Conservation (phyloP, 306 rosid species). For the Medicago lupulina region DNA sequence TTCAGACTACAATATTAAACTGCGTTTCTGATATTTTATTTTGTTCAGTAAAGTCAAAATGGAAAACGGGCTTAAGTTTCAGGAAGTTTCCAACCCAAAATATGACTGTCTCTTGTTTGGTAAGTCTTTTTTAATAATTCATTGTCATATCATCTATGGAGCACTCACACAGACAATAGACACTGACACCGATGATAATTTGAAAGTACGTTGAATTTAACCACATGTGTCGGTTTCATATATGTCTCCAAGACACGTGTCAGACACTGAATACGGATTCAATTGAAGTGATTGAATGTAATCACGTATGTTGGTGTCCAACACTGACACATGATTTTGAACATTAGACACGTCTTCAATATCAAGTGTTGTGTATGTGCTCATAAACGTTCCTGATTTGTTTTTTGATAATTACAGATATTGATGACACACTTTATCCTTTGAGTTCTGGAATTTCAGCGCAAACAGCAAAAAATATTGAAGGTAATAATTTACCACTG, state of each 20-base stretch:
- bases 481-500: slow-evolving; percentile 52
- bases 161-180: not conserved
- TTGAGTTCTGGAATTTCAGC: slow-evolving; percentile 66
- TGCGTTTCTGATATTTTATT: not conserved
- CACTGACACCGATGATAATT: not conserved
- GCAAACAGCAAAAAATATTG: slow-evolving; percentile 65
- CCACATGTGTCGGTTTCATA: no score
- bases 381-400: not conserved
- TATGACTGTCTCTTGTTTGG: slow-evolving; percentile 86
- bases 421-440: slow-evolving; percentile 96
- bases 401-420: slow-evolving; percentile 61
- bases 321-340: not conserved
- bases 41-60: slow-evolving; percentile 45
- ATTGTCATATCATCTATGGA: not conserved
- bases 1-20: not conserved
- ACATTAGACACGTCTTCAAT: not conserved
- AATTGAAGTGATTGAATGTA: not conserved
- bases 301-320: no score
- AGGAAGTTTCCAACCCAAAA: slow-evolving; percentile 56
- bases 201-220: not conserved
- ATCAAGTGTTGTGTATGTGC: not conserved
- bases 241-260: no score
- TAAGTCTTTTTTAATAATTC: slow-evolving; percentile 39
- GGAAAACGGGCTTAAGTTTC: slow-evolving; percentile 62
- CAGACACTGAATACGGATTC: no score